Evolutionary conservation across 345 rosid genomes (phyloP).

Genomic region (Pugionium dolabratum): DNA sequence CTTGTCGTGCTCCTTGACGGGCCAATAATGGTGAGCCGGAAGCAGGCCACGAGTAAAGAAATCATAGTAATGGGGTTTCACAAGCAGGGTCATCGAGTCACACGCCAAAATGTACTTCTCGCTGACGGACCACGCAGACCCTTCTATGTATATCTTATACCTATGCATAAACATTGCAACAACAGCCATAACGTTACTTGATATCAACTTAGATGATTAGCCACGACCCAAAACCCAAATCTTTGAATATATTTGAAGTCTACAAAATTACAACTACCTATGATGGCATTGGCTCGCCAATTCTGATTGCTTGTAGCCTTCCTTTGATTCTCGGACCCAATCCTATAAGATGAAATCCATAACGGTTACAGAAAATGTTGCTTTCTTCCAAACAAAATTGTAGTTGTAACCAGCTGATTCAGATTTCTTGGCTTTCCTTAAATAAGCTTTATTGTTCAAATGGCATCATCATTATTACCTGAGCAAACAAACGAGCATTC

Average conservation of each 20-base stretch:
- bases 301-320: slow-evolving; percentile 78
- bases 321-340: slow-evolving; percentile 61
- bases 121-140: slow-evolving; percentile 85
- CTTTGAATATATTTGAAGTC: background rate
- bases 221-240: background rate
- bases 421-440: background rate
- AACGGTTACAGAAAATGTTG: background rate
- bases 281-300: slow-evolving; percentile 74
- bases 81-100: slow-evolving; percentile 64
- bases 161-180: slow-evolving; percentile 41
- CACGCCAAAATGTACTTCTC: slow-evolving; percentile 86
- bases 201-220: background rate
- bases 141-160: slow-evolving; percentile 83
- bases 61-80: slow-evolving; percentile 64
- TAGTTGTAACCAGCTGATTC: slow-evolving; percentile 4
- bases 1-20: slow-evolving; percentile 58
- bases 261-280: slow-evolving; percentile 45
- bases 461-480: slow-evolving; percentile 45
- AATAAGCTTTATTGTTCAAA: background rate
- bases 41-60: slow-evolving; percentile 68
- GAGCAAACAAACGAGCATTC: slow-evolving; percentile 81
- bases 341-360: slow-evolving; percentile 49
- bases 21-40: slow-evolving; percentile 79
- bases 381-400: background rate
- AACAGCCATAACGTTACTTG: background rate